Conservation (phyloP, 75 land plant species). For the Cryptomeria japonica region DNA sequence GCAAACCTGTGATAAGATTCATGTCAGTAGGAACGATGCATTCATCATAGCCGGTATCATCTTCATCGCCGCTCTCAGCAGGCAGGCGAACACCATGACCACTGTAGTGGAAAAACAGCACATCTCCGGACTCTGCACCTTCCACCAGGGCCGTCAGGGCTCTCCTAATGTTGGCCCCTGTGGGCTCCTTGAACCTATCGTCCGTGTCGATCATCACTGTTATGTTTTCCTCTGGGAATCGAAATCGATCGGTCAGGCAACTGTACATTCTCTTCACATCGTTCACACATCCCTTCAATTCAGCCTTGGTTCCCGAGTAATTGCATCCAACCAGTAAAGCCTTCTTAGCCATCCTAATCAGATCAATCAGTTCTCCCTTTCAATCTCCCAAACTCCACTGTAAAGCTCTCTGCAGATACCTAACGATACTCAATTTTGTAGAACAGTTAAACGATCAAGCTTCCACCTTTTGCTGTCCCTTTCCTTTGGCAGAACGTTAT, state of each 20-base stretch:
- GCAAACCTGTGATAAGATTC: slow-evolving; percentile 3
- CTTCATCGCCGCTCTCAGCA: slow-evolving; percentile 79
- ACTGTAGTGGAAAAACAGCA: slow-evolving; percentile 80
- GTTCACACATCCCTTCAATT: slow-evolving; percentile 53
- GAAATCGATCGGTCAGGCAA: slow-evolving; percentile 58
- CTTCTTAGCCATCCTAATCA: too few relatives aligned
- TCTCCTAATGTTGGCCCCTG: slow-evolving; percentile 65
- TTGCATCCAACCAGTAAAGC: too few relatives aligned
- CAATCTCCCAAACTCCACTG: too few relatives aligned
- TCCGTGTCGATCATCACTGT: slow-evolving; percentile 79
- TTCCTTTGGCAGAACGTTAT: too few relatives aligned
- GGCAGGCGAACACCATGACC: slow-evolving; percentile 90
- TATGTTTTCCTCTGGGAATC: slow-evolving; percentile 69
- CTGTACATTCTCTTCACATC: slow-evolving; percentile 69
- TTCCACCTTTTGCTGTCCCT: too few relatives aligned
- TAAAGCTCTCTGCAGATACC: too few relatives aligned
- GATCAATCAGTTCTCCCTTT: too few relatives aligned
- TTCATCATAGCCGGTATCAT: slow-evolving; percentile 61
- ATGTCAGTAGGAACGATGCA: background rate
- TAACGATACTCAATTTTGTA: too few relatives aligned
- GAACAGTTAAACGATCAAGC: too few relatives aligned
- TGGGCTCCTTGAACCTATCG: slow-evolving; percentile 55
- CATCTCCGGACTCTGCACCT: slow-evolving; percentile 53
- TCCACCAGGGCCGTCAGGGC: slow-evolving; percentile 39
- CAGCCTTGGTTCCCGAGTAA: too few relatives aligned